These are phyloP conservation scores for Didymosphaeria variabile DNA, from an alignment of 2,329 filamentous ascomycete genomes.

Conservation along the genomic window DNA sequence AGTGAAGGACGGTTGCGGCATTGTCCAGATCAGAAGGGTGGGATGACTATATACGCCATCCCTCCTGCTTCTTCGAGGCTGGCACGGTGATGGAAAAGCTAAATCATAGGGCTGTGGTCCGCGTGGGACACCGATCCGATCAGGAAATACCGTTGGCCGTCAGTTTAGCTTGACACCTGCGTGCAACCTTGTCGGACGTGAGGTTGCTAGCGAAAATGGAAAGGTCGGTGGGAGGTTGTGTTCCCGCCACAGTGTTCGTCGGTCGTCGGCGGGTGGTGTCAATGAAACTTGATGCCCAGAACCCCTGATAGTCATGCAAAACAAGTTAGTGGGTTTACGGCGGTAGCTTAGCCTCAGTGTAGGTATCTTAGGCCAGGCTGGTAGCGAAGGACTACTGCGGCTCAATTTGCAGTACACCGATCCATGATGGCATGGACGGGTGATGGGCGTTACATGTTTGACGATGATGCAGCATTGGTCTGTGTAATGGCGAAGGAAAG, in stretches of 20 bases:
- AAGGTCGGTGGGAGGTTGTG: neutral
- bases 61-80: neutral
- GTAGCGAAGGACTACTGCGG: neutral
- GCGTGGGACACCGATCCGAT: neutral
- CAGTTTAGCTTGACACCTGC: constrained; percentile 1
- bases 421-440: constrained; percentile 2
- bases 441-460: neutral
- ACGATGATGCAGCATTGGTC: neutral
- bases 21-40: neutral
- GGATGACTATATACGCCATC: constrained; percentile 3
- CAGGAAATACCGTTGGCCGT: neutral
- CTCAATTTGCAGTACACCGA: neutral
- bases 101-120: neutral
- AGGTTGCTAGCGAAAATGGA: neutral
- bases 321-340: constrained; percentile 1
- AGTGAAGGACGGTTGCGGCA: neutral
- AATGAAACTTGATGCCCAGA: neutral
- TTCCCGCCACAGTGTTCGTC: neutral
- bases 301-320: neutral
- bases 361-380: neutral
- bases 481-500: neutral
- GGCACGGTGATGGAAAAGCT: constrained; percentile 4
- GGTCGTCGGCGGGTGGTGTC: neutral
- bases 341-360: neutral
- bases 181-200: constrained; percentile 1